These are phyloP conservation scores for Leccinum holopus DNA, from an alignment of 1,284 basidiomycete genomes.

Conservation along the genomic window DNA sequence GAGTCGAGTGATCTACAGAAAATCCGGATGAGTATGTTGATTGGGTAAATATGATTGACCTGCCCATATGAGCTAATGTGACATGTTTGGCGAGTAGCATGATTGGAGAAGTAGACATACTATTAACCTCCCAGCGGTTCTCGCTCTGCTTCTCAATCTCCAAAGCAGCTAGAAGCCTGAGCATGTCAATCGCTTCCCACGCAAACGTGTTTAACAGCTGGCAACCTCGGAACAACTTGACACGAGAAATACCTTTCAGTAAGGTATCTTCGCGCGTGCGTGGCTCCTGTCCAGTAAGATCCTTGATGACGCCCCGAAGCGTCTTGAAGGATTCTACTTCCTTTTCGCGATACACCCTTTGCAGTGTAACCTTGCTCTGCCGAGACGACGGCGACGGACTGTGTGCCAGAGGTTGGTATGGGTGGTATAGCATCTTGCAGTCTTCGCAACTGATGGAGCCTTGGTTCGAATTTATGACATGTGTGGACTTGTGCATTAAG, in stretches of 20 bases:
- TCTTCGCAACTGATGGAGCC: neutral
- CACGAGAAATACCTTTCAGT: conserved; percentile 16
- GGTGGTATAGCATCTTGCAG: conserved; percentile 5
- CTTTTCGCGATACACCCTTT: conserved; percentile 25
- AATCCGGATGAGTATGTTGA: conserved; percentile 1
- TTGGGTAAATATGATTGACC: neutral
- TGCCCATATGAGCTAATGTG: neutral
- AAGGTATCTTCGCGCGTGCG: conserved; percentile 22
- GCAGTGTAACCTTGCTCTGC: conserved; percentile 16
- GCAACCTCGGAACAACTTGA: neutral
- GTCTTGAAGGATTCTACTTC: conserved; percentile 20
- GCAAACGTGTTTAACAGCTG: conserved; percentile 3
- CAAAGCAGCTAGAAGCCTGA: neutral
- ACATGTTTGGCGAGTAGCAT: neutral
- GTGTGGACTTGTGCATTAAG: neutral
- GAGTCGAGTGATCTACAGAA: conserved; percentile 4
- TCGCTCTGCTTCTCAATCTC: neutral
- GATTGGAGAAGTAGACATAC: neutral
- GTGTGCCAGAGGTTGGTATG: neutral
- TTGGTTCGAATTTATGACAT: neutral
- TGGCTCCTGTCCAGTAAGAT: conserved; percentile 15
- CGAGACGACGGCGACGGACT: neutral
- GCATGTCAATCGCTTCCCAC: conserved; percentile 12
- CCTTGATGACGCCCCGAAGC: conserved; percentile 20
- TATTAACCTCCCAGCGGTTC: neutral